Evolutionary conservation across 176 grass and related monocot species (phyloP), one percentile per base, ranked within the genome.

Genomic region (Oryza meyeriana): DNA sequence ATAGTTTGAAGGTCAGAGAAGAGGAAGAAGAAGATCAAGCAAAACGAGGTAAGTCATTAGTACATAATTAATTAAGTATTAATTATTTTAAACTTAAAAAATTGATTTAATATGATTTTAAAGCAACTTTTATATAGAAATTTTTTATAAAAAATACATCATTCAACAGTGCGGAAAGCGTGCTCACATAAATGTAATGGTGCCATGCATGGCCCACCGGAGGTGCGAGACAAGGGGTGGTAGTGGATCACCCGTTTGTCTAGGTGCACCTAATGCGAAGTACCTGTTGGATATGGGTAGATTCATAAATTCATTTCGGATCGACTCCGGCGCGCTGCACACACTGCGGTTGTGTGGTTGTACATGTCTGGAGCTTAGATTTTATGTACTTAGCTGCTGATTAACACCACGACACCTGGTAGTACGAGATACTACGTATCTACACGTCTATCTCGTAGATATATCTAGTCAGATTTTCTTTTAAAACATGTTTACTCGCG

Each of bases 271-370:
- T 28, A 79, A 45, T 33, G 11, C 10, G 45, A 35, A 68, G 75
- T 29, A 27, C 79, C 38, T 8, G 24, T 41, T 27, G 50, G 25
- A 8, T 8, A 31, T 17, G 25, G 40, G 10, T 22, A 40, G 85
- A 82, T 77, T 74, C 81, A 67, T 22, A 40, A 79, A 82, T 77
- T 74, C 81, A 67, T 70, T 84, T 31, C 62, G 75, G 69, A 75
- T 75, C 62, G 62, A 26, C 29, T 84, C 69, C 61, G 69, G 86
- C 68, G 72, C 81, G 64, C 68, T 68, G 22, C 74, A 61, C 74
- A 30, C 38, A 31, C 85, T 3, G 74, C 71, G 8, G 3, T 50
- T 29, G 52, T 28, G 29, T 29, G 36, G 2, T 16, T 29, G 30
- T 69, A 67, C 3, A 17, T 30, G 39, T 61, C 55, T 22, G 12